Conservation (phyloP, 2,329 filamentous ascomycete species). For the Pyricularia pennisetigena region DNA sequence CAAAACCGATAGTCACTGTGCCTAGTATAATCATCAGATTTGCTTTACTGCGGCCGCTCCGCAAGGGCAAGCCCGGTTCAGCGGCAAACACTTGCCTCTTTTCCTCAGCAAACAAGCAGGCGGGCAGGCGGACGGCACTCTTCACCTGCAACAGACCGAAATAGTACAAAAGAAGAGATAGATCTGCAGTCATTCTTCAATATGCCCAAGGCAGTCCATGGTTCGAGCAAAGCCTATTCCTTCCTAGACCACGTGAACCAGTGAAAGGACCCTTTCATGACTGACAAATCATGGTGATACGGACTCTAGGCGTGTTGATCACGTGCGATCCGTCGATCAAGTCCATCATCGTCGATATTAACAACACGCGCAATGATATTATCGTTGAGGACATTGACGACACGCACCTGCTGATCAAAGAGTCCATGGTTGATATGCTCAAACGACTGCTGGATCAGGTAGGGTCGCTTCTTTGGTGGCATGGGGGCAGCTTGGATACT, state of each 20-base stretch:
- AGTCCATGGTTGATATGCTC: slow-evolving; percentile 57
- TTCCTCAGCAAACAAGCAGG: background rate
- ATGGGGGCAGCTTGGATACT: background rate
- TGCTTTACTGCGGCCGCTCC: background rate
- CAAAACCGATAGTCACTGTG: background rate
- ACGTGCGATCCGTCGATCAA: slow-evolving; percentile 83
- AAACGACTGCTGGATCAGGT: slow-evolving; percentile 63
- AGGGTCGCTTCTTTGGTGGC: slow-evolving; percentile 15
- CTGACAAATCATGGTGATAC: background rate
- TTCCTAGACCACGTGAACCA: background rate
- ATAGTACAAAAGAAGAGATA: background rate
- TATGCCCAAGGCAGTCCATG: background rate
- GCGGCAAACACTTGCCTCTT: background rate
- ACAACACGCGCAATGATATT: slow-evolving; percentile 58
- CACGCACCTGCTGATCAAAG: slow-evolving; percentile 64
- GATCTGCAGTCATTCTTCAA: background rate
- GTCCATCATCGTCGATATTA: slow-evolving; percentile 71
- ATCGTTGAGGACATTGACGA: slow-evolving; percentile 77
- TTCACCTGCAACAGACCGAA: background rate
- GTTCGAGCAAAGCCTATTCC: background rate
- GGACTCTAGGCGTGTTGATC: slow-evolving; percentile 54
- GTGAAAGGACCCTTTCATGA: background rate
- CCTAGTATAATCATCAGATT: background rate
- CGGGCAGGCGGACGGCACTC: no score
- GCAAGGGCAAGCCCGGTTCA: background rate